phyloP scores from a whole-genome alignment of 257 asterid genomes.

The Scutellaria minor region DNA sequence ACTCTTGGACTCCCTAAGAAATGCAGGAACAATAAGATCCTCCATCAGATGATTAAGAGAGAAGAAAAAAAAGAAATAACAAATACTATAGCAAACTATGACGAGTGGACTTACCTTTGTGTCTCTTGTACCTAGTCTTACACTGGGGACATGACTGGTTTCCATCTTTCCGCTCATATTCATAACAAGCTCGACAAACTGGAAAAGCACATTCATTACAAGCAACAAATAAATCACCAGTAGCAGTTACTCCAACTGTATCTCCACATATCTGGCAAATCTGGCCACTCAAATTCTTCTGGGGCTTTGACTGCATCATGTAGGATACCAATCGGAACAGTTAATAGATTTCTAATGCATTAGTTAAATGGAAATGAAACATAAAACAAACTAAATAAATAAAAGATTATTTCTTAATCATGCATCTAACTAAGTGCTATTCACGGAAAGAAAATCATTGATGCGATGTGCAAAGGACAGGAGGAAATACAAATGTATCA shows the following conservation, averaged over 20 bases:
- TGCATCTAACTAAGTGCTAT: not conserved
- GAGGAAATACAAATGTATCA: not conserved
- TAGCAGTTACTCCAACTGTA: constrained; percentile 64
- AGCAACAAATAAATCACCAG: constrained; percentile 84
- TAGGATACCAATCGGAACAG: constrained; percentile 24
- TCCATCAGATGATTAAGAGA: not conserved
- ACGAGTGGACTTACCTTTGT: constrained; percentile 58
- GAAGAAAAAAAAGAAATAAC: not conserved
- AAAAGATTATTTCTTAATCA: not conserved
- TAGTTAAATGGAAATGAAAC: not conserved
- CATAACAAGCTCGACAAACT: constrained; percentile 91
- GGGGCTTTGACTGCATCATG: constrained; percentile 68
- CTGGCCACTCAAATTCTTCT: constrained; percentile 68
- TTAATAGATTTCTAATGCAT: not conserved
- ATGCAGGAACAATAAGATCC: constrained; percentile 28
- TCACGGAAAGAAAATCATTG: not conserved
- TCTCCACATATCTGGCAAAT: constrained; percentile 94
- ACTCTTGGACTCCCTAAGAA: constrained; percentile 82
- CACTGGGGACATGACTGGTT: constrained; percentile 90
- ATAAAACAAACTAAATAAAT: not conserved
- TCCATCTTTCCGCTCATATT: constrained; percentile 91
- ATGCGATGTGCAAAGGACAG: not conserved
- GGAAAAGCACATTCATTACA: constrained; percentile 97
- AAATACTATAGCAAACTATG: not conserved
- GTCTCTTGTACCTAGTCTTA: constrained; percentile 90